phyloP scores from a whole-genome alignment of 768 basidiomycete species.

The Goffeauzyma gilvescens region DNA sequence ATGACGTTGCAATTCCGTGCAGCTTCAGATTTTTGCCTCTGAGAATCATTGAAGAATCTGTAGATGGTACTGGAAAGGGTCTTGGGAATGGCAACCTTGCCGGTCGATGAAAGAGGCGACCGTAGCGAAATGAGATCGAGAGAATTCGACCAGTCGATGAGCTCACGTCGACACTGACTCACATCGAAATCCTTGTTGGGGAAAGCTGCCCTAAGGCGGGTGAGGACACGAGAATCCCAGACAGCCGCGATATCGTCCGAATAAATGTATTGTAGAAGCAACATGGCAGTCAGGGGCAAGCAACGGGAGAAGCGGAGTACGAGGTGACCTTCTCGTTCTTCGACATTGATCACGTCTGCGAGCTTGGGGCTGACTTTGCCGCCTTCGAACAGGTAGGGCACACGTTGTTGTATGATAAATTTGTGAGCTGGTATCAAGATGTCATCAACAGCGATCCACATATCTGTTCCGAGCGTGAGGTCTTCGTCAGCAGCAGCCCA shows the following conservation, averaged over 20 bases:
- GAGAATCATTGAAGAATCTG: constrained; percentile 36
- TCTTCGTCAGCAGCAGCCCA: constrained; percentile 21
- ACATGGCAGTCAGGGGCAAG: constrained; percentile 43
- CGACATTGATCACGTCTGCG: background rate
- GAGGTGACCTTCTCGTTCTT: background rate
- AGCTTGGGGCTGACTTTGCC: background rate
- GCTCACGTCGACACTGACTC: constrained; percentile 43
- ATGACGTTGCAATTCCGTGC: constrained; percentile 42
- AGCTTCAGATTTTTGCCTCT: background rate
- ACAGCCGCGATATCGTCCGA: constrained; percentile 61
- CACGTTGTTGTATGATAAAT: constrained; percentile 45
- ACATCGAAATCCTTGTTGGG: constrained; percentile 31
- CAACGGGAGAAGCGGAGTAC: constrained; percentile 1
- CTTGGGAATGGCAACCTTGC: constrained; percentile 40
- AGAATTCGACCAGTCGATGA: constrained; percentile 42
- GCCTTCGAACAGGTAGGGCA: too few species aligned
- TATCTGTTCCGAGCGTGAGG: constrained; percentile 13
- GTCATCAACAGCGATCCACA: constrained; percentile 11
- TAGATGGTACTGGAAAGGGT: constrained; percentile 41
- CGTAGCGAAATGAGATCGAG: constrained; percentile 44
- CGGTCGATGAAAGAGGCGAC: constrained; percentile 42
- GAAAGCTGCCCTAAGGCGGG: constrained; percentile 36
- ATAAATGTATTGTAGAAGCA: constrained; percentile 72
- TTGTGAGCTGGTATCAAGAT: constrained; percentile 44
- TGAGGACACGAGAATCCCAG: constrained; percentile 57